Evolutionary conservation across 2,329 filamentous ascomycete species (phyloP).

Genomic region (Aschersonia sp.): DNA sequence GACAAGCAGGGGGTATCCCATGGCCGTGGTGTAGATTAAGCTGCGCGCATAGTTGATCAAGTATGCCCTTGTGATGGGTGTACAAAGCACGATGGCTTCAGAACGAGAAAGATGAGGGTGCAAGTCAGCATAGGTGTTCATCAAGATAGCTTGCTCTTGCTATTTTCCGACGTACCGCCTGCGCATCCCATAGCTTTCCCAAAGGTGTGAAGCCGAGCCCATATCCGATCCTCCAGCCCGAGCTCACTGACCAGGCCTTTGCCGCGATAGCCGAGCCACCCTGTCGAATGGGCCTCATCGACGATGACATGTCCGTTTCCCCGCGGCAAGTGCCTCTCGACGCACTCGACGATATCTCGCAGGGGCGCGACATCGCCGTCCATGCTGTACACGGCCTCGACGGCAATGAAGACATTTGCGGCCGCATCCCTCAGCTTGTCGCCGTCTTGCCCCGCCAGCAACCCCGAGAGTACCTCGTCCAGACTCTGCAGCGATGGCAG

Average conservation of each 20-base stretch:
- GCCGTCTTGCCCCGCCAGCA: slow-evolving; percentile 20
- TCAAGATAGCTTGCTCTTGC: not conserved
- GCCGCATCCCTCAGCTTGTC: slow-evolving; percentile 17
- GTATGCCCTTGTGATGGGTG: slow-evolving; percentile 42
- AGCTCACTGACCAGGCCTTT: slow-evolving; percentile 42
- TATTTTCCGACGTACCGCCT: slow-evolving; percentile 39
- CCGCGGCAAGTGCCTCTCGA: slow-evolving; percentile 37
- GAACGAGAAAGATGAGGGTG: not conserved
- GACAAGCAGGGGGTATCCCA: slow-evolving; percentile 45
- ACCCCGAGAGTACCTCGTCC: slow-evolving; percentile 10
- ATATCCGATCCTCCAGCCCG: slow-evolving; percentile 39
- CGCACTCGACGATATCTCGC: slow-evolving; percentile 38
- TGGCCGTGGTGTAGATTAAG: slow-evolving; percentile 60
- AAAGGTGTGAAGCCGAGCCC: slow-evolving; percentile 48
- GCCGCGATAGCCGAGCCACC: slow-evolving; percentile 40
- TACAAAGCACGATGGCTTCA: slow-evolving; percentile 43
- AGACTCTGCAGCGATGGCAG: slow-evolving; percentile 8
- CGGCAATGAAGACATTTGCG: slow-evolving; percentile 48
- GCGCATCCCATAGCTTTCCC: slow-evolving; percentile 54
- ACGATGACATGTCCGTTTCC: slow-evolving; percentile 49
- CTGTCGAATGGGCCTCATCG: slow-evolving; percentile 55
- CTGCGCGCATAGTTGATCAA: slow-evolving; percentile 64
- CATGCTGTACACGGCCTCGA: slow-evolving; percentile 70
- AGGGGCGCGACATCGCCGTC: slow-evolving; percentile 62
- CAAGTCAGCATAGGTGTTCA: not conserved